Base-by-base conservation (phyloP, 2,329 filamentous ascomycete genomes). In the Colletotrichum incanum region DNA sequence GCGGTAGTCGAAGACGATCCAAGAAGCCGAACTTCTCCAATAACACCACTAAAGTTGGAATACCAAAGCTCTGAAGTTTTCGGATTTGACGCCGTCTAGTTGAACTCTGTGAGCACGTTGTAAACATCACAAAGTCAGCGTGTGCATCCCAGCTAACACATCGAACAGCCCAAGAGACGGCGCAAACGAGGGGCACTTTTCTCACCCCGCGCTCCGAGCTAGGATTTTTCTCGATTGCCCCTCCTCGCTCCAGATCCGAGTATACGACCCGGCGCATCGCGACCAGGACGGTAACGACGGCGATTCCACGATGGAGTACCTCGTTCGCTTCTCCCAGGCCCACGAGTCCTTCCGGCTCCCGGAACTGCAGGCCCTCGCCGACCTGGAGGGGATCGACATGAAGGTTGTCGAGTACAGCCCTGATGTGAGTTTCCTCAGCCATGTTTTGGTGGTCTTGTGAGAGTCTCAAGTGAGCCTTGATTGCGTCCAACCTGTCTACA, bases 291-390 rank as follows among this genome's bases (percentile, higher is more conserved):
- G 28, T 7, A 5, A 41, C 47, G 31, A 28, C 34, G 16, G 3
- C 20, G 12, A 14, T 16, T 31, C 20, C 23, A 37, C 3, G 43
- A 91, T 92, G 90, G 90, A 97, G 74, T 98, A 94, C 79, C 88
- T 99, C 72, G 91, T 99, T 75, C 93, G 96, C 77, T 95, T 98
- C 80, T 93, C 92, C 55, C 96, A 98, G 82, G 87, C 89, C 71
- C 95, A 98, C 81, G 94, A 98, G 84, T 93, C 90, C n/a, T 99
- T 99, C 80, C 93, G 96, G 49, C 86, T 91, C 67, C 90, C 95
- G 3, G 96, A 99, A 82, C 89, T 98, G 18, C 86, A 96, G 78
- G 92, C 96, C 31, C 86, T 99, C 26, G 95, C 94, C 5, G 84
- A 90, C 12, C 80, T 96, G 6, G 89, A 91, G 67, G 87, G 87